Evolutionary conservation across 768 basidiomycete genomes (phyloP), one percentile per base, ranked within the genome.

Genomic region (Kwoniella europaea): DNA sequence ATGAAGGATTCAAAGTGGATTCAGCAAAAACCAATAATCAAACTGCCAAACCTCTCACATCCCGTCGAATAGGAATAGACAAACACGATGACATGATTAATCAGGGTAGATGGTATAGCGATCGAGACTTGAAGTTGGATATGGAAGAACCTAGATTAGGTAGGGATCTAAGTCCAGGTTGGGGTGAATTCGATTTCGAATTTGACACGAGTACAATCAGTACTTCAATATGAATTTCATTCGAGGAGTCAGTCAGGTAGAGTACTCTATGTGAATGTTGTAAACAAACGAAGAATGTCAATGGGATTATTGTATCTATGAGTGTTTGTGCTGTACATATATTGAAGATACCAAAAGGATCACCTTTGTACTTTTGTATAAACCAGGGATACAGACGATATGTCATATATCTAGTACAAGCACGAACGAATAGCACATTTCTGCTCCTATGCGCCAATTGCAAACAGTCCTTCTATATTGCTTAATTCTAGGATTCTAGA

Each of bases 51-150:
- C 57, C 57, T 0, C 29, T 59, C 22, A 59, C 57, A 10, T 59
- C 57, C 22, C 29, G 22, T 59, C 22, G 57, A 59, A 18, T 59
- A 59, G 57, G 57, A 24, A 59, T 35, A 41, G 27, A 29, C 29
- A 29, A 41, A 29, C 29, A 16, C 54, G 54, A 22, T 55, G n/a
- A 55, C 12, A 52, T 22, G 59, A 12, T 59, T 4, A 59, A 59
- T 18, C 57, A 59, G 16, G 42, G 46, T 61, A 61, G 59, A 43
- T 61, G 59, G 59, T 61, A n/a, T 43, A 61, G 10, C 20, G 59
- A 61, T 46, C 13, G 42, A 43, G 41, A 61, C 4, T 61, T 50
- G 18, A 50, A 15, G 12, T 0, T 43, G 42, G 59, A 61, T 61
- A 22, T 27, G 54, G 24, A 55, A 42, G 59, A 61, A 22, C 59